Evolutionary conservation across 2,329 filamentous ascomycete species (phyloP).

Genomic region (Pseudogymnoascus sp.): DNA sequence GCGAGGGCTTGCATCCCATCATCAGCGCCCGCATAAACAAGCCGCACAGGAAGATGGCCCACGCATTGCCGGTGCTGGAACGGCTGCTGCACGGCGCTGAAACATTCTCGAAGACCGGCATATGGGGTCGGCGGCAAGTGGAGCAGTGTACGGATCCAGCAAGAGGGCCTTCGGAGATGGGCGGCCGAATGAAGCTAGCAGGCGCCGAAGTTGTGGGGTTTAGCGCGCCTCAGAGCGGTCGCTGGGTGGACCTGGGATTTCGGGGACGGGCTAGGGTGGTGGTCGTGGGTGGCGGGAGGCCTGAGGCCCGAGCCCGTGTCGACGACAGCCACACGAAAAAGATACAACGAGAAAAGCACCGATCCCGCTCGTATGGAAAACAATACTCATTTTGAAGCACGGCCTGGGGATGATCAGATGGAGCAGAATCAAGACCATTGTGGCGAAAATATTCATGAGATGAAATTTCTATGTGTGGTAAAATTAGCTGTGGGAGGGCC

Average conservation of each 20-base stretch:
- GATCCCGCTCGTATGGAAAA: not conserved
- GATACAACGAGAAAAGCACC: conserved; percentile 5
- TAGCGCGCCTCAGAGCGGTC: not conserved
- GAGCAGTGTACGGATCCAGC: not conserved
- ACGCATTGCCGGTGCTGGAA: not conserved
- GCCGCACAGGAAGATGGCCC: not conserved
- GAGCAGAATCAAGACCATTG: not conserved
- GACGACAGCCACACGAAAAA: not conserved
- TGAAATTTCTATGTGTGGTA: not conserved
- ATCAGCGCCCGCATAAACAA: not conserved
- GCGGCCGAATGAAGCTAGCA: conserved; percentile 3
- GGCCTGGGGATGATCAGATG: not conserved
- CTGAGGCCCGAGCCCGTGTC: conserved; percentile 2
- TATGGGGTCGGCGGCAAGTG: not conserved
- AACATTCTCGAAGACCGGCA: conserved; percentile 7
- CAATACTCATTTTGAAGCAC: conserved; percentile 1
- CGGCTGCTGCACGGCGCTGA: not conserved
- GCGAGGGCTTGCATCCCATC: not conserved
- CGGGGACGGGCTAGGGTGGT: not conserved
- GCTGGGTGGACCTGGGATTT: not conserved
- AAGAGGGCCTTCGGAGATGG: conserved; percentile 3
- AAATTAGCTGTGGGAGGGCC: conserved; percentile 3
- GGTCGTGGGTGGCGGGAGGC: not conserved
- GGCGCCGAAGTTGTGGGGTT: conserved; percentile 7
- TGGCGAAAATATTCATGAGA: not conserved